Evolutionary conservation across 306 rosid genomes (phyloP).

Genomic region (Hylodesmum podocarpum): DNA sequence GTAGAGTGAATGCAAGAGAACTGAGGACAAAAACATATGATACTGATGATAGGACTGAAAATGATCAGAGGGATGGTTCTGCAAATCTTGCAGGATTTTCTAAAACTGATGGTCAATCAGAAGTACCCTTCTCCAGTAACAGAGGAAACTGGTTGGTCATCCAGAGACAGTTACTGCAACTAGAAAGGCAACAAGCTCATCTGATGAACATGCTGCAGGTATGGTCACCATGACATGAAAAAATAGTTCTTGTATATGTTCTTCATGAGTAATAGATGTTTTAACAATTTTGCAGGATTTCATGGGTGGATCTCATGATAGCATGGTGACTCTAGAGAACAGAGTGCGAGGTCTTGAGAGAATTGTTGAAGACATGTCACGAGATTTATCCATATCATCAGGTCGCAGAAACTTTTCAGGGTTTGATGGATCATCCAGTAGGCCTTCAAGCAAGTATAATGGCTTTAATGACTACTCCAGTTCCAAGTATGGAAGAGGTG

Average conservation of each 20-base stretch:
- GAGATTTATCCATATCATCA: slow-evolving; percentile 82
- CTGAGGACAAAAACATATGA: slow-evolving; percentile 55
- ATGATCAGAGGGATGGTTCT: slow-evolving; percentile 71
- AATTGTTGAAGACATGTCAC: slow-evolving; percentile 94
- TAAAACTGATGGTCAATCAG: slow-evolving; percentile 79
- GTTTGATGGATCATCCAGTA: slow-evolving; percentile 74
- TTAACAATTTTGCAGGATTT: slow-evolving; percentile 72
- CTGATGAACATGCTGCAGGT: slow-evolving; percentile 99
- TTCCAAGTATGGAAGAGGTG: slow-evolving; percentile 77
- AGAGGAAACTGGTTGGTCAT: slow-evolving; percentile 96
- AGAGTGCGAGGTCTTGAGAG: slow-evolving; percentile 98
- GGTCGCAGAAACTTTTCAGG: slow-evolving; percentile 82
- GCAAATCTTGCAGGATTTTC: slow-evolving; percentile 67
- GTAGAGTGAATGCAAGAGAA: slow-evolving; percentile 68
- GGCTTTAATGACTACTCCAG: slow-evolving; percentile 72
- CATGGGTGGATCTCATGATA: slow-evolving; percentile 98
- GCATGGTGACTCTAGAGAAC: slow-evolving; percentile 94
- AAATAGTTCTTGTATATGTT: slow-evolving; percentile 20
- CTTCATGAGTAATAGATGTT: slow-evolving; percentile 16
- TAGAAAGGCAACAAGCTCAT: slow-evolving; percentile 96
- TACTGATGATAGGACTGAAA: slow-evolving; percentile 57
- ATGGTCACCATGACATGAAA: slow-evolving; percentile 25
- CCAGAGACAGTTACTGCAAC: slow-evolving; percentile 87
- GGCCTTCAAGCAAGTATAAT: slow-evolving; percentile 77
- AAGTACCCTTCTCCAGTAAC: slow-evolving; percentile 70